Conservation (phyloP, 805 yeast species). For the Isabelozyma heimii region DNA sequence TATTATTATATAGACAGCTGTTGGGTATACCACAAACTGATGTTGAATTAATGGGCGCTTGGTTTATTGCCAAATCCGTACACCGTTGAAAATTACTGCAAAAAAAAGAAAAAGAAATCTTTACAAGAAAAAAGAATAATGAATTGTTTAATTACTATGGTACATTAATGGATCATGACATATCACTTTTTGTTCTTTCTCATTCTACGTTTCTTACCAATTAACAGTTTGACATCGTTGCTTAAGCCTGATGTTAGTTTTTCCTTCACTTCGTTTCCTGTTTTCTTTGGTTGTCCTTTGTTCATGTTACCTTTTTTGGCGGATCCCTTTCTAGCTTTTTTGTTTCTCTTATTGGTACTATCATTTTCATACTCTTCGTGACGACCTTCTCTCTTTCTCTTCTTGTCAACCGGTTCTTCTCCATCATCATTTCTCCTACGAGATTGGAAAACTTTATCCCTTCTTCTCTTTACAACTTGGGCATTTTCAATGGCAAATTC, state of each 20-base stretch:
- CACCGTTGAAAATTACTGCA: too few species aligned
- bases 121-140: background rate
- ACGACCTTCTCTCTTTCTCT: constrained; percentile 19
- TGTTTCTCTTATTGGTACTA: constrained; percentile 18
- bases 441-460: constrained; percentile 55
- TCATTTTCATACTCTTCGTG: constrained; percentile 13
- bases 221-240: constrained; percentile 59
- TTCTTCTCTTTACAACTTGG: constrained; percentile 86
- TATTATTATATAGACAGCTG: too few species aligned
- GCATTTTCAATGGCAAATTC: constrained; percentile 97
- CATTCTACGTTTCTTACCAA: constrained; percentile 68
- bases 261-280: constrained; percentile 3
- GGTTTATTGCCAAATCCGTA: too few species aligned
- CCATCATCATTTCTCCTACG: constrained; percentile 23
- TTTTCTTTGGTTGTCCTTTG: constrained; percentile 21
- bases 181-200: constrained; percentile 44
- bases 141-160: background rate
- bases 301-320: constrained; percentile 44
- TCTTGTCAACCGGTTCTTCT: constrained; percentile 5
- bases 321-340: constrained; percentile 26
- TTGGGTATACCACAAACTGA: too few species aligned
- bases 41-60: too few species aligned
- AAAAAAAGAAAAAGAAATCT: too few species aligned
- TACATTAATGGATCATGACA: constrained; percentile 3
- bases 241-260: constrained; percentile 36